A percentile compares a stretch with the other conserved stretches of the same genome.
These are phyloP conservation scores for Coemansia sp. DNA, from an alignment of 192 early-diverging fungal genomes.

Conservation along the genomic window DNA sequence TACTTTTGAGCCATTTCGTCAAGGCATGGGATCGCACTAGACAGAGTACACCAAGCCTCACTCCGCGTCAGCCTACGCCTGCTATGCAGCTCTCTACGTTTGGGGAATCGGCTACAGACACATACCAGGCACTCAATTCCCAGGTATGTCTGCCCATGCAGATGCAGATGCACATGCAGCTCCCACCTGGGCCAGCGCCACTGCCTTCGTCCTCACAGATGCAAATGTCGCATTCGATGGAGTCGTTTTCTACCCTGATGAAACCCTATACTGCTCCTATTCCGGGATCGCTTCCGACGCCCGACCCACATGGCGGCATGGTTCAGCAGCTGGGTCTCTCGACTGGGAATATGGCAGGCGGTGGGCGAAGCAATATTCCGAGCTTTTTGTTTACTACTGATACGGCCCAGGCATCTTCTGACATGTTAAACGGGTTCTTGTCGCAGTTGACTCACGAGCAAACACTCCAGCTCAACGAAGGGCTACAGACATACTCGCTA, in stretches of 20 bases:
- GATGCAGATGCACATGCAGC: conserved; percentile 53
- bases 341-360: neutral
- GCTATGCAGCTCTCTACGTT: conserved; percentile 7
- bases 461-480: conserved; percentile 43
- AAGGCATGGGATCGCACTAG: conserved; percentile 58
- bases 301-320: conserved; percentile 9
- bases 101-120: conserved; percentile 24
- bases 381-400: conserved; percentile 43
- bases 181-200: conserved; percentile 14
- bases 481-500: conserved; percentile 42
- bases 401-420: conserved; percentile 47
- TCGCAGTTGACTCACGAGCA: conserved; percentile 53
- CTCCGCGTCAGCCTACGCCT: conserved; percentile 24
- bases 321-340: neutral
- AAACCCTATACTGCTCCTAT: conserved; percentile 31
- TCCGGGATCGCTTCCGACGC: neutral
- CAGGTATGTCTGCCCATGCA: conserved; percentile 38
- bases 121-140: conserved; percentile 23
- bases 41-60: conserved; percentile 39
- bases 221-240: conserved; percentile 11
- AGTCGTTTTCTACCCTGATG: conserved; percentile 25
- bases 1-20: conserved; percentile 52
- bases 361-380: neutral
- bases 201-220: conserved; percentile 3
- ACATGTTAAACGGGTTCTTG: conserved; percentile 50